Conservation (phyloP, 2,329 filamentous ascomycete genomes). For the Fusarium drepaniforme region DNA sequence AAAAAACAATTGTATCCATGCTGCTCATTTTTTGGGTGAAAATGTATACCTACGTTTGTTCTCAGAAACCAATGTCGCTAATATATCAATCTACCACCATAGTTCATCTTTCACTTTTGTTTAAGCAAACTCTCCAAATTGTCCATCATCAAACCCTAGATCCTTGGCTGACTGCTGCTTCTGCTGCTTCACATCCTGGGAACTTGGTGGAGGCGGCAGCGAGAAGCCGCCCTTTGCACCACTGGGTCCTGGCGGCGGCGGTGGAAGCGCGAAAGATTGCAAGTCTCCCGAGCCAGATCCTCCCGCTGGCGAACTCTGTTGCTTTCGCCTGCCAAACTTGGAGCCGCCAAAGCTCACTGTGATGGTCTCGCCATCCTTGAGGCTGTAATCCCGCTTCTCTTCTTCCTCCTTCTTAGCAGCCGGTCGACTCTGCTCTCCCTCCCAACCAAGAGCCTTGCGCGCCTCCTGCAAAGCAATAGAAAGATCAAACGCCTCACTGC, state of each 20-base stretch:
- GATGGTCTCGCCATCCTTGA: constrained; percentile 93
- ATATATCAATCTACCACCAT: constrained; percentile 21
- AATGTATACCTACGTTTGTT: constrained; percentile 27
- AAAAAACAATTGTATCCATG: background rate
- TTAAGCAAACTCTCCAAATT: constrained; percentile 85
- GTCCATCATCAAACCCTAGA: constrained; percentile 86
- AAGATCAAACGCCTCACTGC: constrained; percentile 89
- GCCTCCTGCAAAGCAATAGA: constrained; percentile 84
- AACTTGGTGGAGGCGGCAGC: constrained; percentile 76
- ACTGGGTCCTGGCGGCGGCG: constrained; percentile 67
- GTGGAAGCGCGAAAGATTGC: constrained; percentile 78
- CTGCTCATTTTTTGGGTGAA: constrained; percentile 13
- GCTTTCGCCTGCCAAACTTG: constrained; percentile 64
- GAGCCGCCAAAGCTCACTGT: constrained; percentile 78
- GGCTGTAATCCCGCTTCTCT: constrained; percentile 74
- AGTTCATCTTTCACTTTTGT: background rate
- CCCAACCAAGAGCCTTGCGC: constrained; percentile 75
- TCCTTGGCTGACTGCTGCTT: constrained; percentile 70
- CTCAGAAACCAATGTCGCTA: constrained; percentile 34
- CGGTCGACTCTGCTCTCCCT: constrained; percentile 54
- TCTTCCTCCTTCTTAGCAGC: constrained; percentile 52
- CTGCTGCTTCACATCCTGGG: constrained; percentile 69
- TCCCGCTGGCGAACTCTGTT: constrained; percentile 39
- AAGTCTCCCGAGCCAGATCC: constrained; percentile 46
- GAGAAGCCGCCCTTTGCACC: constrained; percentile 55